Conservation (phyloP, 345 rosid species). For the Fremontodendron californicum region DNA sequence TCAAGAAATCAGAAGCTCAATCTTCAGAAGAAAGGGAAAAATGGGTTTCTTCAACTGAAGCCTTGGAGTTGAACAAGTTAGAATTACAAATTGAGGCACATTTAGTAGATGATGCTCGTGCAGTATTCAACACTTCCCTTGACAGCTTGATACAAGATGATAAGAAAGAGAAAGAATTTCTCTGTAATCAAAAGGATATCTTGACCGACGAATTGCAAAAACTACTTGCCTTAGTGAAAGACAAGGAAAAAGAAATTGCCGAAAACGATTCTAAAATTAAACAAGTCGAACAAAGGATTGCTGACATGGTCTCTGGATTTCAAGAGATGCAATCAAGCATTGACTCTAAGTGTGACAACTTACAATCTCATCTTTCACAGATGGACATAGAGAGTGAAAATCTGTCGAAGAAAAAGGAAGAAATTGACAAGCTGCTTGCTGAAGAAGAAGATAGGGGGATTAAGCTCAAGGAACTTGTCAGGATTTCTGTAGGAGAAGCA, state of each 20-base stretch:
- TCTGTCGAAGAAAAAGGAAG: conserved; percentile 50
- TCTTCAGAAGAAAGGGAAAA: conserved; percentile 45
- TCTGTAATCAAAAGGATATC: conserved; percentile 43
- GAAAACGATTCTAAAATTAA: conserved; percentile 54
- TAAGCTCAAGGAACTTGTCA: conserved; percentile 63
- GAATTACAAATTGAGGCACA: conserved; percentile 62
- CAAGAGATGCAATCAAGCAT: conserved; percentile 51
- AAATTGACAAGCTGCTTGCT: conserved; percentile 39
- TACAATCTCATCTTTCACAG: conserved; percentile 45
- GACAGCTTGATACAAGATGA: conserved; percentile 54
- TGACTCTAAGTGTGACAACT: conserved; percentile 37
- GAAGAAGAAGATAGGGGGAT: conserved; percentile 53
- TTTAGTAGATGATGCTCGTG: conserved; percentile 52
- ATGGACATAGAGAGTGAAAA: conserved; percentile 46
- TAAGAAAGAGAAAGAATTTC: conserved; percentile 45
- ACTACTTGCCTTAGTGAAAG: conserved; percentile 63
- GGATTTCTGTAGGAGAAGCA: conserved; percentile 60
- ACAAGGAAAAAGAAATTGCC: conserved; percentile 63
- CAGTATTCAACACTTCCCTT: conserved; percentile 38
- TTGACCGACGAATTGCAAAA: conserved; percentile 52
- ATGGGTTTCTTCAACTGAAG: conserved; percentile 63
- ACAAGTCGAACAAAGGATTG: conserved; percentile 56
- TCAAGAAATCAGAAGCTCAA: conserved; percentile 39
- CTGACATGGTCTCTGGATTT: conserved; percentile 47
- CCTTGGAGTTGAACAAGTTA: conserved; percentile 57